Base-by-base conservation (phyloP, 1,284 basidiomycete species). In the Ustilago tritici region DNA sequence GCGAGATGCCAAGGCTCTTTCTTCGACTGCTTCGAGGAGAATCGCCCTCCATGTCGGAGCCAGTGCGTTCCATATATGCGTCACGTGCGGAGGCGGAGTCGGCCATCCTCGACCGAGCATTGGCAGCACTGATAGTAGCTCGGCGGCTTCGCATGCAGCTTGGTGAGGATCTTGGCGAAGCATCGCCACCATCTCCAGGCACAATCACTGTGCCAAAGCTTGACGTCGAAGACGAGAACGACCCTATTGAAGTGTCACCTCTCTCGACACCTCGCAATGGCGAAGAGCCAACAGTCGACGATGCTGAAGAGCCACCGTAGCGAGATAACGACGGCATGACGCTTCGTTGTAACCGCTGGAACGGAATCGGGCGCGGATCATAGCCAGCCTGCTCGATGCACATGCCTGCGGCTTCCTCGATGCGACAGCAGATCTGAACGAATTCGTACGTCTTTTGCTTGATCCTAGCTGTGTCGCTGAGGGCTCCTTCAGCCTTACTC, bases 371-470 rank as follows among this genome's bases (percentile, higher is more conserved):
- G 31, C 58, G 47, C 19, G 81, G 73, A 50, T 83, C 73, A 50
- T 58, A 78, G 38, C 81, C 81, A 4, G 81, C 81, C 47, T 60
- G 59, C 53, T 83, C 80, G 59, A 82, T 65, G 56, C 70, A 71
- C 36, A 61, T 65, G 19, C 80, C 80, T 17, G 75, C 80, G n/a
- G 70, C 49, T 28, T 79, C 80, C 34, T 83, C 80, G 47, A 82
- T 65, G 10, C 70, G 63, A 52, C 69, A 77, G 67, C 80, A 82
- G 55, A 77, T 61, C 41, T 74, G 65, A 17, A 82, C 58, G 46
- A 82, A 80, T 11, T 70, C 60, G 40, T 65, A 52, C 15, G 78
- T 55, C 38, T 62, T 67, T 10, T 56, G 65, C 9, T 71, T 67
- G 49, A 70, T 56, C 32, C 59, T 52, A 9, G 56, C 34, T 9